Conservation (phyloP, 805 yeast species). For the Wickerhamomyces sydowiorum region DNA sequence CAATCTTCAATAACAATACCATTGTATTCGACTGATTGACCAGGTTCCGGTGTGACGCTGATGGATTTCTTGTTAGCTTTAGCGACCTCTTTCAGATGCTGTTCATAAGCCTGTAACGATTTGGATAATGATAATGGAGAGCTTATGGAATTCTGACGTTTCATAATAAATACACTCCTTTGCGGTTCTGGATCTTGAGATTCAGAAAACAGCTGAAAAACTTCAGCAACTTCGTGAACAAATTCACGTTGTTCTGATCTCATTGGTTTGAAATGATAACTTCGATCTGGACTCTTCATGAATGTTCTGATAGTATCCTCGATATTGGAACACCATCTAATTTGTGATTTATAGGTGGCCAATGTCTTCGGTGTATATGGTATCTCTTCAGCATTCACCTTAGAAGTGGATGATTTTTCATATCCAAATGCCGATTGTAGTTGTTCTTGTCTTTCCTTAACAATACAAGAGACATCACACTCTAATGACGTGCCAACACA, state of each 20-base stretch:
- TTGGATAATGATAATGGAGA: constrained; percentile 45
- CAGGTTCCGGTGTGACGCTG: constrained; percentile 20
- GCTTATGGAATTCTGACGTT: constrained; percentile 22
- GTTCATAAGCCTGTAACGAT: constrained; percentile 31
- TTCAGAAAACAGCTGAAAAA: constrained; percentile 56
- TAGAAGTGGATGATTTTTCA: constrained; percentile 2
- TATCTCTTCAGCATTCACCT: constrained; percentile 10
- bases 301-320: constrained; percentile 50
- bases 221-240: constrained; percentile 59
- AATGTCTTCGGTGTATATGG: constrained; percentile 19
- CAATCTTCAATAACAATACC: constrained; percentile 50
- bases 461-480: constrained; percentile 70
- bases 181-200: constrained; percentile 81
- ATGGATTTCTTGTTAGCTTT: constrained; percentile 4
- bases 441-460: constrained; percentile 51
- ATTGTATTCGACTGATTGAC: constrained; percentile 33
- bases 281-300: constrained; percentile 33
- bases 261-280: constrained; percentile 72
- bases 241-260: constrained; percentile 60
- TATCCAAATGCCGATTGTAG: constrained; percentile 59
- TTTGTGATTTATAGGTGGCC: constrained; percentile 33
- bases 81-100: constrained; percentile 26
- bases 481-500: constrained; percentile 33
- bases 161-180: constrained; percentile 60
- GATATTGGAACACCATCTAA: constrained; percentile 61